A percentile compares a stretch with the other conserved stretches of the same genome.
Evolutionary conservation across 2,329 filamentous ascomycete genomes (phyloP).

Genomic region (Ophiosphaerella narmari): DNA sequence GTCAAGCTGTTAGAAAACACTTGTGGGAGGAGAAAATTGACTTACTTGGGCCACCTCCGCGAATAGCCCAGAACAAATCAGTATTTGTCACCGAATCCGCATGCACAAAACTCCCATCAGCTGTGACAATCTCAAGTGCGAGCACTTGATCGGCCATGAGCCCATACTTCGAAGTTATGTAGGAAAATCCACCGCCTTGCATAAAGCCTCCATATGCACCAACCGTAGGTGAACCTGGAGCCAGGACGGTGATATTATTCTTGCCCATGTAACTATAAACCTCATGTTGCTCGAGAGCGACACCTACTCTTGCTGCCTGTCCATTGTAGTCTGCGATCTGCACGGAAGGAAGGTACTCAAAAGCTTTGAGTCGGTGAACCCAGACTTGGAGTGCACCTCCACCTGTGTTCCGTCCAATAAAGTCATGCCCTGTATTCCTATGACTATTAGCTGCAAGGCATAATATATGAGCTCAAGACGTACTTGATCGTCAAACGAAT

Average conservation of each 20-base stretch:
- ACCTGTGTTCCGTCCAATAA: conserved; percentile 30
- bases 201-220: conserved; percentile 50
- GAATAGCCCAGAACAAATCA: conserved; percentile 37
- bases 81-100: conserved; percentile 24
- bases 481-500: conserved; percentile 39
- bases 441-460: conserved; percentile 4
- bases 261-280: conserved; percentile 24
- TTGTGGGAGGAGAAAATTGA: neutral
- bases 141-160: conserved; percentile 36
- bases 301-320: conserved; percentile 29
- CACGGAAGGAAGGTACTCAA: conserved; percentile 27
- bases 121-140: conserved; percentile 29
- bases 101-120: conserved; percentile 31
- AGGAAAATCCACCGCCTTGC: conserved; percentile 58
- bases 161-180: conserved; percentile 51
- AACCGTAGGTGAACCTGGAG: conserved; percentile 46
- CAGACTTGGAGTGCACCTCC: conserved; percentile 35
- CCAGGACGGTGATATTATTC: conserved; percentile 25
- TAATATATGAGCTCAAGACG: neutral
- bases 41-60: conserved; percentile 37
- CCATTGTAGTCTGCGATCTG: conserved; percentile 29
- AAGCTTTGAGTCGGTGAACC: conserved; percentile 30
- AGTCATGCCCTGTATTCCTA: conserved; percentile 40
- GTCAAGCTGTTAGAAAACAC: neutral
- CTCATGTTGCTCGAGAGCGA: conserved; percentile 30